Percentiles rank a stretch among this genome's conserved stretches.
phyloP scores from a whole-genome alignment of 805 yeast genomes.

The Hanseniaspora lachancei region DNA sequence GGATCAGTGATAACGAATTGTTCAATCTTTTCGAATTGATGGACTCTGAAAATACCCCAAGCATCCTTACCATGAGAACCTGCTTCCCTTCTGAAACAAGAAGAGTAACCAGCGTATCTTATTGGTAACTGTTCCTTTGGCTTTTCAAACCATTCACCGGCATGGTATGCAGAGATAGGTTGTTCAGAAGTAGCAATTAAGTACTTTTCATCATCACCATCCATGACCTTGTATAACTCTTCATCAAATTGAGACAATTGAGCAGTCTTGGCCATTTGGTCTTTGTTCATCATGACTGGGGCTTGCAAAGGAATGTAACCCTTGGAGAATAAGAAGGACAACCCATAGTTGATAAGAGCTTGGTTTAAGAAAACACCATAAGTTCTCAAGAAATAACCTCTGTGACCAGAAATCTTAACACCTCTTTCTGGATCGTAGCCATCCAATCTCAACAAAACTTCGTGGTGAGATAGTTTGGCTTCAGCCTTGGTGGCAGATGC shows the following conservation, averaged over 20 bases:
- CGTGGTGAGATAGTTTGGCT: conserved; percentile 85
- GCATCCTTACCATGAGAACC: conserved; percentile 99
- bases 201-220: conserved; percentile 95
- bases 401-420: conserved; percentile 92
- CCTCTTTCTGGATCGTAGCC: conserved; percentile 99
- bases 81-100: conserved; percentile 99
- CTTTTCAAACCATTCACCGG: conserved; percentile 95
- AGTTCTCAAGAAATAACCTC: conserved; percentile 92
- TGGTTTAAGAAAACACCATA: conserved; percentile 96
- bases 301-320: conserved; percentile 89
- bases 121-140: conserved; percentile 94
- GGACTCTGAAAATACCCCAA: conserved; percentile 99
- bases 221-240: conserved; percentile 91
- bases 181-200: conserved; percentile 97
- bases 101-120: conserved; percentile 93
- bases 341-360: conserved; percentile 93
- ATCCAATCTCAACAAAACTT: conserved; percentile 81
- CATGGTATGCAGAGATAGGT: conserved; percentile 95
- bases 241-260: conserved; percentile 96
- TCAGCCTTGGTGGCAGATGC: conserved; percentile 69
- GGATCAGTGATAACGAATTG: conserved; percentile 95
- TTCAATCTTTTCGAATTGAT: conserved; percentile 95
- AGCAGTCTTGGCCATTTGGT: conserved; percentile 98
- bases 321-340: conserved; percentile 62
- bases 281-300: conserved; percentile 99